Evolutionary conservation across 2,329 filamentous ascomycete genomes (phyloP), one percentile per base, ranked within the genome.

Genomic region (Aspergillus caelatus): DNA sequence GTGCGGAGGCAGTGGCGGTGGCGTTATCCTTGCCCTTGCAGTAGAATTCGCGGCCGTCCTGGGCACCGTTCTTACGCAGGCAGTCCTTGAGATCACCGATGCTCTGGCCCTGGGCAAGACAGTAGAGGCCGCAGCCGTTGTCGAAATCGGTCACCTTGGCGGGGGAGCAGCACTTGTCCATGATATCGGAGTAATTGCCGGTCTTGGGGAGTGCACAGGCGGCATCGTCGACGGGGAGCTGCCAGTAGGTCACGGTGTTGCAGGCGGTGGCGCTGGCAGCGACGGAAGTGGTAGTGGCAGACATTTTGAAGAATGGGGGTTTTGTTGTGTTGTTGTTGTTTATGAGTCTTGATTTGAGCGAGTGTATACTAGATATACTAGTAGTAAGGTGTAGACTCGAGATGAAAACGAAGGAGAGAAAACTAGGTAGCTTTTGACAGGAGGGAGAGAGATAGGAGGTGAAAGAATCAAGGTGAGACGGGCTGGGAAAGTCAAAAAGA

Each of bases 51-150:
- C 39, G 67, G 11, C 66, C 64, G 57, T 74, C 68, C 32, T 70
- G 65, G 32, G 78, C 78, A 36, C 81, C 81, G 56, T 81, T 70
- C 36, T 73, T 67, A 56, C 67, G 74, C 16, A 85, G 71, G 66
- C 83, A 85, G 4, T 70, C 36, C 5, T 71, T 70, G 39, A 83
- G 69, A 5, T 75, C 68, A 12, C 65, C 61, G 57, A 81, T 70
- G 26, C 67, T 73, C 65, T 83, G 80, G 50, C 70, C 79, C 46
- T 75, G 71, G 0, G 80, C 81, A 19, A 81, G 79, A 68, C 83
- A 85, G 81, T 85, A 85, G 63, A 84, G 68, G 19, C 80, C 82
- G 75, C 84, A 85, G 69, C 78, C 73, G 70, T 79, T 68, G 69
- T 81, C 75, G 79, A 84, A 85, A 66, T 74, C 74, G 56, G 80